Base-by-base conservation (phyloP, 2,329 filamentous ascomycete genomes). In the Epichloe festucae region DNA sequence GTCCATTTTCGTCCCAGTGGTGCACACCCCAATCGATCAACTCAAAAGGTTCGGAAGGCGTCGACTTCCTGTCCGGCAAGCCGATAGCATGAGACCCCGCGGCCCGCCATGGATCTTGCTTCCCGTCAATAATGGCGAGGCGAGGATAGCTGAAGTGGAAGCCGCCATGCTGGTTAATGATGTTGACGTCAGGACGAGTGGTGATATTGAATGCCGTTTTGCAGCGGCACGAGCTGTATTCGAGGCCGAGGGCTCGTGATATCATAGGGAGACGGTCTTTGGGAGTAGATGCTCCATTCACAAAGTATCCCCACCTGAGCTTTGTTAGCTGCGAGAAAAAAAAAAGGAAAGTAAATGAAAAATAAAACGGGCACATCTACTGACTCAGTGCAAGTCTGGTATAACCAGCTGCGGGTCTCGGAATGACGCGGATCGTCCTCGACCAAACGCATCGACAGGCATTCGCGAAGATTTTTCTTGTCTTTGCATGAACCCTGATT, bases 71-170 rank as follows among this genome's bases (percentile, higher is more conserved):
- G 34, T 72, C 67, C 0, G 74, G 71, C 0, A 81, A 75, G 1
- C 72, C 76, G n/a, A 80, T 76, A 0, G 81, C 82, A 48, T 91
- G 82, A 0, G 85, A 80, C 0, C 83, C 85, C 0, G 85, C 85
- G 0, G 81, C 79, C 17, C 84, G 77, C 89, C 89, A 95, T 0
- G 88, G 87, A 62, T 94, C 89, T 52, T 79, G 78, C 55, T 87
- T 78, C 31, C 88, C 88, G 55, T 89, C 87, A 40, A 95, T 72
- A 46, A 87, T 56, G 3, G 89, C 89, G 0, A 95, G 76, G 2
- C 88, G 82, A 1, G 83, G 78, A 62, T 88, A 89, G 45, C 77
- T 76, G 58, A 93, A 83, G 63, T 78, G 70, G 65, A 82, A 86
- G 12, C 81, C 85, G 42, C 89, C 89, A 56, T 85, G 84, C 61